Percentiles rank a stretch among this genome's conserved stretches.
Conservation (phyloP, 177 flowering plant species). For the Vitis hybrid region DNA sequence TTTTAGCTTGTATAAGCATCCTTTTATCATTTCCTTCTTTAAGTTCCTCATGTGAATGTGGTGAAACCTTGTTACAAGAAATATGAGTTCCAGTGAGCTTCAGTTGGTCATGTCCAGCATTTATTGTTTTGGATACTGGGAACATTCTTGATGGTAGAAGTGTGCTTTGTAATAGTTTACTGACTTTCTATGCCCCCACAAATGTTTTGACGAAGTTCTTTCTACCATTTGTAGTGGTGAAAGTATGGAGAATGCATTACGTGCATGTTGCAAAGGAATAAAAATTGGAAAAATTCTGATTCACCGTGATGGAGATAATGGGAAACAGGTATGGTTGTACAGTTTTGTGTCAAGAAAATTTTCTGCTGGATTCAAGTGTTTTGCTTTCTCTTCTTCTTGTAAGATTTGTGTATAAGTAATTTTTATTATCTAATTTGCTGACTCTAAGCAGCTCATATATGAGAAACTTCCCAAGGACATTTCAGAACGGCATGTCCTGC, state of each 20-base stretch:
- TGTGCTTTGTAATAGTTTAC: not conserved
- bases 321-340: slow-evolving; percentile 67
- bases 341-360: not conserved
- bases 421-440: not conserved
- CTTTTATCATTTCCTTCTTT: no score
- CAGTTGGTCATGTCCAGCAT: not conserved
- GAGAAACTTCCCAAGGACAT: slow-evolving; percentile 96
- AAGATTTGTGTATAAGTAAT: not conserved
- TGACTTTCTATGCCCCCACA: slow-evolving; percentile 1
- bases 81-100: no score
- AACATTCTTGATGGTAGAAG: not conserved
- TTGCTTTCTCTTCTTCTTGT: not conserved
- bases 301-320: slow-evolving; percentile 98
- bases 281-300: slow-evolving; percentile 98
- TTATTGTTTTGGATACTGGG: not conserved
- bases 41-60: no score
- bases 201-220: not conserved
- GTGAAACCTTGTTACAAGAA: no score
- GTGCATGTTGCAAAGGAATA: slow-evolving; percentile 99
- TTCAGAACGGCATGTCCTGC: slow-evolving; percentile 92
- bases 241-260: slow-evolving; percentile 99
- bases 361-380: not conserved
- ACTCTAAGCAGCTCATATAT: slow-evolving; percentile 76
- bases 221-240: slow-evolving; percentile 64
- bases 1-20: no score